A percentile compares a stretch with the other conserved stretches of the same genome.
Conservation (phyloP, 768 basidiomycete genomes). For the Amanita inopinata region DNA sequence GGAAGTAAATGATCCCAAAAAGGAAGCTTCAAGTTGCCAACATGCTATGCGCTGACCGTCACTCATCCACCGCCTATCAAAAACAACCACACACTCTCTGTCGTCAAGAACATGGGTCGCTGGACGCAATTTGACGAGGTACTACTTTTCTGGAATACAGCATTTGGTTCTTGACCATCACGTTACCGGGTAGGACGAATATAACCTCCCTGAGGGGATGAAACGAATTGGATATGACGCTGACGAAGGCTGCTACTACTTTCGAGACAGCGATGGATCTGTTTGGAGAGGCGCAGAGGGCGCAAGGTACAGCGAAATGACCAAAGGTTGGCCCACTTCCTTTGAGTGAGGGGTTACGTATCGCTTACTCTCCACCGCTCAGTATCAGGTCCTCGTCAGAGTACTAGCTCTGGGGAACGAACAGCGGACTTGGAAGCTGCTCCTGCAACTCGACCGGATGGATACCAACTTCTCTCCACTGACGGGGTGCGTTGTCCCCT, state of each 20-base stretch:
- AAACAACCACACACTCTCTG: no score
- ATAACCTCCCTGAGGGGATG: slow-evolving; percentile 47
- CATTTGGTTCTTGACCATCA: neutral
- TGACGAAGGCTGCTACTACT: slow-evolving; percentile 59
- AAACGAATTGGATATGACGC: slow-evolving; percentile 70
- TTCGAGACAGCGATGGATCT: slow-evolving; percentile 44
- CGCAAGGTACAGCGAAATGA: slow-evolving; percentile 51
- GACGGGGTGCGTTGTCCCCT: slow-evolving; percentile 35
- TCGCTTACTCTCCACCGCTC: neutral
- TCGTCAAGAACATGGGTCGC: slow-evolving; percentile 29
- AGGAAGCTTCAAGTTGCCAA: neutral
- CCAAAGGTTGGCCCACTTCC: slow-evolving; percentile 24
- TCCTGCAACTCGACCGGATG: slow-evolving; percentile 36
- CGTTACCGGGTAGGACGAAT: slow-evolving; percentile 30
- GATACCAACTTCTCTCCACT: slow-evolving; percentile 43
- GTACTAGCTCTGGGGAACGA: slow-evolving; percentile 17
- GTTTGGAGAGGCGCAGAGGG: slow-evolving; percentile 53
- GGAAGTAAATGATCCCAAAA: neutral
- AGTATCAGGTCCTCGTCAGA: slow-evolving; percentile 22
- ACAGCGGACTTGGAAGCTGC: slow-evolving; percentile 48
- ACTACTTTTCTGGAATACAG: neutral
- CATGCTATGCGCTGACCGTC: no score
- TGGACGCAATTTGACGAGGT: slow-evolving; percentile 42
- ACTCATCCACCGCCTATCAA: no score
- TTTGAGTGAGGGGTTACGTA: neutral